Percentiles rank a stretch among this genome's conserved stretches.
Evolutionary conservation across 2,329 filamentous ascomycete species (phyloP).

Genomic region (Cladosporium phlei): DNA sequence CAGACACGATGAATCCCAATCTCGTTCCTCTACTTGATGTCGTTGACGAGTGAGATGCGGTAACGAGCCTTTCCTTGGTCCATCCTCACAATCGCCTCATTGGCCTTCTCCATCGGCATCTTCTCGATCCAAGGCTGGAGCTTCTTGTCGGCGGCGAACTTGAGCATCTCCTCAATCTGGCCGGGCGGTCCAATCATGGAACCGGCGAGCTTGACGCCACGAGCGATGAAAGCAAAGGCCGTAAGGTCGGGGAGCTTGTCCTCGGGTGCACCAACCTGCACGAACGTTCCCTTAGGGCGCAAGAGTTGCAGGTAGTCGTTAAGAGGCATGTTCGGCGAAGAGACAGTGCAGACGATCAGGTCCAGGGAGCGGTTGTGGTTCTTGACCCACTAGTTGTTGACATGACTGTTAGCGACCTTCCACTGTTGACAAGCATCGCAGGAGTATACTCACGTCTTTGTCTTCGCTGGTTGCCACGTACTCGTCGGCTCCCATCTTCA

Average conservation of each 20-base stretch:
- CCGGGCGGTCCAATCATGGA: constrained; percentile 49
- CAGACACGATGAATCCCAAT: too few species aligned
- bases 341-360: constrained; percentile 57
- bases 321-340: constrained; percentile 58
- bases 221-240: constrained; percentile 55
- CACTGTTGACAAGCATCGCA: too few species aligned
- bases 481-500: constrained; percentile 56
- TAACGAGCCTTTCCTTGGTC: constrained; percentile 51
- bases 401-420: too few species aligned
- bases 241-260: constrained; percentile 49
- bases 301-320: constrained; percentile 58
- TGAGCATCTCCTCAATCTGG: constrained; percentile 59
- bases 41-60: constrained; percentile 36
- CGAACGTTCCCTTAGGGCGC: constrained; percentile 55
- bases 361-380: constrained; percentile 51
- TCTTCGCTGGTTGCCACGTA: constrained; percentile 57
- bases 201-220: constrained; percentile 46
- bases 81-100: constrained; percentile 55
- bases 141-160: constrained; percentile 55
- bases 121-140: constrained; percentile 61
- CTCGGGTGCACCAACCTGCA: constrained; percentile 64
- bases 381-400: constrained; percentile 46
- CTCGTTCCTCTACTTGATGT: too few species aligned
- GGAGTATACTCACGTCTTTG: constrained; percentile 31
- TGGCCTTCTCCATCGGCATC: constrained; percentile 54